Conservation (phyloP, 305 asterid genomes). For the Solanum hybrid region DNA sequence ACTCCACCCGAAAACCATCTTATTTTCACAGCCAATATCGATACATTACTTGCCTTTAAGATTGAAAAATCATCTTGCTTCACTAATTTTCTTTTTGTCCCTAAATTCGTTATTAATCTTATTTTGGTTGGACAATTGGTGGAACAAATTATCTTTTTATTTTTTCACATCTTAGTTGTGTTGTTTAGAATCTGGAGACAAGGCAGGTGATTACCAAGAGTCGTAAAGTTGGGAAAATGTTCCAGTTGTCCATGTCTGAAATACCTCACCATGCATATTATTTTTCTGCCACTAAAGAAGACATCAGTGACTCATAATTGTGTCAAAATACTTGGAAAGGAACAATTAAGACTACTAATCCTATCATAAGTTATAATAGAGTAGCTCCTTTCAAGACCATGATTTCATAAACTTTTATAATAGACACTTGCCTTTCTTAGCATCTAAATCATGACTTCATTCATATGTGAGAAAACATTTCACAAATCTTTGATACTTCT, state of each 20-base stretch:
- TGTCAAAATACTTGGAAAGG: no score
- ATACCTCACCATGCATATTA: neutral
- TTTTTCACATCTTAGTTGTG: neutral
- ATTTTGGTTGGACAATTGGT: neutral
- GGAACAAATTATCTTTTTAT: neutral
- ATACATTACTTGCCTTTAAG: neutral
- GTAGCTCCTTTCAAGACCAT: no score
- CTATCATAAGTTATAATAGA: no score
- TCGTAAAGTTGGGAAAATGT: neutral
- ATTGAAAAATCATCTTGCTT: neutral
- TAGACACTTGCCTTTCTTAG: no score
- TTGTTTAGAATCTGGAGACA: neutral
- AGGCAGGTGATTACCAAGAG: neutral
- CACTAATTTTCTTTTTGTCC: neutral
- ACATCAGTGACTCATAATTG: neutral
- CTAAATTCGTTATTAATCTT: neutral
- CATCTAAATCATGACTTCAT: no score
- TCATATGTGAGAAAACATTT: no score
- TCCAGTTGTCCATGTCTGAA: neutral
- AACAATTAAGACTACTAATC: no score
- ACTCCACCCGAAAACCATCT: neutral
- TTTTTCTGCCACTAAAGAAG: neutral
- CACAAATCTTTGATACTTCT: no score
- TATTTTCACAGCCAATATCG: neutral
- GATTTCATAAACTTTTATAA: no score